Conservation (phyloP, 805 yeast genomes). For the Candida incommunis region DNA sequence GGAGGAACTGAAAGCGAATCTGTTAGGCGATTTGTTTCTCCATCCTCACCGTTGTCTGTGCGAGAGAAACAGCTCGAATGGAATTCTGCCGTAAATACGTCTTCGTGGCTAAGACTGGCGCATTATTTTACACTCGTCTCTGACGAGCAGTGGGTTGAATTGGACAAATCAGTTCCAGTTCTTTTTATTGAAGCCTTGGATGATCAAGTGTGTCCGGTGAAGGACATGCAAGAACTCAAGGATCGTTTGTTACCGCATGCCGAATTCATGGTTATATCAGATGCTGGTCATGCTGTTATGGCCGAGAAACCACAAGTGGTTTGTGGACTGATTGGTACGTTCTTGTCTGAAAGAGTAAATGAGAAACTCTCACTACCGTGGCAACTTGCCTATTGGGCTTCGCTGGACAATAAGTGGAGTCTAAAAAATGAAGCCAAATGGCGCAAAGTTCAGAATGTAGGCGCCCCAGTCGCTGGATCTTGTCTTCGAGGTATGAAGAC, state of each 20-base stretch:
- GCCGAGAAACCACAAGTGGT: slow-evolving; percentile 49
- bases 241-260: slow-evolving; percentile 12
- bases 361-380: slow-evolving; percentile 52
- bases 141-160: slow-evolving; percentile 28
- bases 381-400: slow-evolving; percentile 41
- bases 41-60: slow-evolving; percentile 16
- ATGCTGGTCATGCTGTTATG: slow-evolving; percentile 54
- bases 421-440: slow-evolving; percentile 63
- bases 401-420: slow-evolving; percentile 62
- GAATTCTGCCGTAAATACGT: slow-evolving; percentile 51
- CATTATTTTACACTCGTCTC: slow-evolving; percentile 34
- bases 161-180: slow-evolving; percentile 26
- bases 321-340: slow-evolving; percentile 47
- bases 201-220: slow-evolving; percentile 42
- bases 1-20: slow-evolving; percentile 50
- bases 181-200: slow-evolving; percentile 44
- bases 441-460: slow-evolving; percentile 38
- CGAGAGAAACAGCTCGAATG: slow-evolving; percentile 49
- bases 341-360: slow-evolving; percentile 34
- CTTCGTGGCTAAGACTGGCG: slow-evolving; percentile 38
- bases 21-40: slow-evolving; percentile 40
- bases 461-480: slow-evolving; percentile 22
- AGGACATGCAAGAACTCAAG: neutral
- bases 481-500: slow-evolving; percentile 64
- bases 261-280: slow-evolving; percentile 22